Base-by-base conservation (phyloP, 2,329 filamentous ascomycete species). In the Trichoderma atrobrunneum region DNA sequence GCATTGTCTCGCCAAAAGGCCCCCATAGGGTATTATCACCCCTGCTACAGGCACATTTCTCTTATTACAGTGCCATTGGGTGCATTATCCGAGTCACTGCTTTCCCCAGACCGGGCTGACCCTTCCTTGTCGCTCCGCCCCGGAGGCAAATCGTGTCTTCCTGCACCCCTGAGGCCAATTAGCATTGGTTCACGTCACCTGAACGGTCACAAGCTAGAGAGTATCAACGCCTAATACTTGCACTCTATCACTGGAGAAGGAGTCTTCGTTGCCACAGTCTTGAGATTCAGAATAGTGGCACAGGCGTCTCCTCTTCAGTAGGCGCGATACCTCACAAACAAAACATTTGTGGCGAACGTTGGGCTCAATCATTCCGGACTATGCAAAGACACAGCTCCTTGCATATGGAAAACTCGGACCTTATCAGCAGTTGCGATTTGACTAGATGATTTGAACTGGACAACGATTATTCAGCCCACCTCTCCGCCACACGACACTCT, bases 21-120 rank as follows among this genome's bases (percentile, higher is more conserved):
- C 62, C 70, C 70, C 56, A 67, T 72, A 72, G 70, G 62, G 70
- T 64, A 71, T 66, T 61, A n/a, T 66, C 63, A 72, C 70, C 70
- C 70, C 70, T 72, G 70, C 30, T 39, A 48, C 63, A 32, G 56
- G 62, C 70, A 72, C 70, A 72, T 59, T 71, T 65, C 69, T 71
- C 48, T 34, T 60, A 65, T 48, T 65, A 8, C 70, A 60, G 63
- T 43, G 30, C 39, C 63, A 61, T 72, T 60, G 21, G 56, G 62
- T 67, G 54, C 70, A 67, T 72, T 72, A 39, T 64, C 62, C 34
- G 70, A 67, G 43, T 60, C 62, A 61, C 63, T 48, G 62, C 32
- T 62, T 72, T 61, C 70, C 70, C 67, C 67, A 62, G 67, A 62
- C 57, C 39, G 67, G 56, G 57, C 36, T 70, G 36, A n/a, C 67